Conservation (phyloP, 2,329 filamentous ascomycete species). For the Aspergillus piperis region DNA sequence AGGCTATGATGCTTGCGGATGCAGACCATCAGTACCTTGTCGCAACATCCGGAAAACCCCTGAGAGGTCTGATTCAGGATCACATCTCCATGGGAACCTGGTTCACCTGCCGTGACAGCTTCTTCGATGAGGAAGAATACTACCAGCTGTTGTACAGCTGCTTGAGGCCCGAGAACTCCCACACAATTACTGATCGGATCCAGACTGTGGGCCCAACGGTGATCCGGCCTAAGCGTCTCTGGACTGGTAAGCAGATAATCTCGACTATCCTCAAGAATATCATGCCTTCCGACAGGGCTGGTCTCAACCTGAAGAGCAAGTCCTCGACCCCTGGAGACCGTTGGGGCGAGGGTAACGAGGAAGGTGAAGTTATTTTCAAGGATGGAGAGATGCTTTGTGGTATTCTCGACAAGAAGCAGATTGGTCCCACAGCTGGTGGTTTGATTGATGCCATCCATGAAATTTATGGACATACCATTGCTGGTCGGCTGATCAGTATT, state of each 20-base stretch:
- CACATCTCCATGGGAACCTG: slow-evolving; percentile 93
- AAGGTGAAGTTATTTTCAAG: slow-evolving; percentile 77
- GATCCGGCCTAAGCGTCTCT: slow-evolving; percentile 75
- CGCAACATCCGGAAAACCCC: slow-evolving; percentile 86
- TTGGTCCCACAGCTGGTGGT: slow-evolving; percentile 83
- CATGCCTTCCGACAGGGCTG: slow-evolving; percentile 71
- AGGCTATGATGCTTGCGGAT: slow-evolving; percentile 90
- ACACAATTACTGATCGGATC: slow-evolving; percentile 80
- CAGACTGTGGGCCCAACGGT: slow-evolving; percentile 79
- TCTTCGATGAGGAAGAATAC: slow-evolving; percentile 85
- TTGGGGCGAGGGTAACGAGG: slow-evolving; percentile 73
- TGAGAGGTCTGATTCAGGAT: slow-evolving; percentile 96
- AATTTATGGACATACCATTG: slow-evolving; percentile 82
- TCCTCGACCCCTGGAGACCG: slow-evolving; percentile 75
- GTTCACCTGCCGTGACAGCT: slow-evolving; percentile 86
- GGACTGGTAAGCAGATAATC: slow-evolving; percentile 96
- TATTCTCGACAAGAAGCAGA: slow-evolving; percentile 93
- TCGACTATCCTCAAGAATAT: slow-evolving; percentile 93
- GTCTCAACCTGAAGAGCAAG: slow-evolving; percentile 76
- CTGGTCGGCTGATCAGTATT: slow-evolving; percentile 84
- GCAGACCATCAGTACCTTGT: slow-evolving; percentile 97
- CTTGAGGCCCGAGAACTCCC: slow-evolving; percentile 83
- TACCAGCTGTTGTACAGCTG: slow-evolving; percentile 92
- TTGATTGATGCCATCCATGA: slow-evolving; percentile 92
- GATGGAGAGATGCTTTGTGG: slow-evolving; percentile 86